Conservation (phyloP, 2,329 filamentous ascomycete genomes). For the Neonectria coccinea region DNA sequence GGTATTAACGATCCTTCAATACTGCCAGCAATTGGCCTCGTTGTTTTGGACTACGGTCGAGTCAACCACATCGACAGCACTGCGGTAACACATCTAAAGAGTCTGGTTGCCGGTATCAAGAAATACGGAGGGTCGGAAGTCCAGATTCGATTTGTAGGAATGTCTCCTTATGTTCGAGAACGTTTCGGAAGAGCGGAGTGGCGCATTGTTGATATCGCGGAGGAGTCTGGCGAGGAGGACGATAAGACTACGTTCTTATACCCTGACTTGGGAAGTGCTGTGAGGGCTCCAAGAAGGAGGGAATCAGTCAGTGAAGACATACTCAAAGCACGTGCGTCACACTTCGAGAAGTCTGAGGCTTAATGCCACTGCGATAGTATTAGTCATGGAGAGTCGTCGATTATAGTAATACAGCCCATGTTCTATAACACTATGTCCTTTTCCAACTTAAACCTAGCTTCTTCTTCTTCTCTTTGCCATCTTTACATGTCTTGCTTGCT, state of each 20-base stretch:
- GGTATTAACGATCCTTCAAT: constrained; percentile 50
- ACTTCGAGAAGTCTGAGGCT: constrained; percentile 37
- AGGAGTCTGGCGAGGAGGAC: constrained; percentile 19
- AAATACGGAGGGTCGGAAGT: constrained; percentile 61
- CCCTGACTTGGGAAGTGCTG: constrained; percentile 31
- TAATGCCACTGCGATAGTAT: not conserved
- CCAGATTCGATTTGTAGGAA: constrained; percentile 61
- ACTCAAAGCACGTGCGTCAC: constrained; percentile 26
- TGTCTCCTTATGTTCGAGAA: constrained; percentile 56
- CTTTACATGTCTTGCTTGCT: no score
- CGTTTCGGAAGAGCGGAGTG: constrained; percentile 55
- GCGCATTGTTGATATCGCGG: constrained; percentile 37
- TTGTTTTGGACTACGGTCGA: constrained; percentile 65
- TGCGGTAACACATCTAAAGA: constrained; percentile 61
- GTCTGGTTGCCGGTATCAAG: constrained; percentile 60
- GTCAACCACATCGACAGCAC: constrained; percentile 67
- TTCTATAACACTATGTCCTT: no score
- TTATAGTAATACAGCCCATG: no score
- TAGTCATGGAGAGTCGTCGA: no score
- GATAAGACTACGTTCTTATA: constrained; percentile 30
- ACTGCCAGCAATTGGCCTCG: constrained; percentile 54
- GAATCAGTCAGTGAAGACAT: constrained; percentile 27
- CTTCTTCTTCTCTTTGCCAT: no score
- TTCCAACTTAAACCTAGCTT: no score
- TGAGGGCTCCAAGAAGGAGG: constrained; percentile 35